A percentile compares a stretch with the other conserved stretches of the same genome.
phyloP scores from a whole-genome alignment of 2,329 filamentous ascomycete genomes.

The Blastomyces gilchristii region DNA sequence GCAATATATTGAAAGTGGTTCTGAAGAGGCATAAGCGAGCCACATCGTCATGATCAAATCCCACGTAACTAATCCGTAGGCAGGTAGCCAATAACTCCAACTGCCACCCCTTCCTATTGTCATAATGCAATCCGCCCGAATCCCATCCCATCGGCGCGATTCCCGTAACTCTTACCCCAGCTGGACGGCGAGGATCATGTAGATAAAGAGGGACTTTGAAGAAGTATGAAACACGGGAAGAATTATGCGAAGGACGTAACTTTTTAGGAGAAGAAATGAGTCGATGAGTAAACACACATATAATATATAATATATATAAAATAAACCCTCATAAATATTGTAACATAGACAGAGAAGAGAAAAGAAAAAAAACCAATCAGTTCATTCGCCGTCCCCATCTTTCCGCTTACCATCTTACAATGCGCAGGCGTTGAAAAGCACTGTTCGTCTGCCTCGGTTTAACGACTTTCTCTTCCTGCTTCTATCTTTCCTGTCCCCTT shows the following conservation, averaged over 20 bases:
- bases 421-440: neutral
- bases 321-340: neutral
- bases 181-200: neutral
- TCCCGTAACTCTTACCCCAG: neutral
- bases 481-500: neutral
- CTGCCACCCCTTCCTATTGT: no score
- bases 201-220: neutral
- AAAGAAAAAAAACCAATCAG: neutral
- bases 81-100: no score
- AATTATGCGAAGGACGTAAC: neutral
- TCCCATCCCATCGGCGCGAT: no score
- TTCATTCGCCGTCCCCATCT: neutral
- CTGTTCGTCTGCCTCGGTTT: neutral
- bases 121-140: no score
- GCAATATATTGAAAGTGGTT: no score
- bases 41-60: neutral
- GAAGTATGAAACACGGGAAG: neutral
- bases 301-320: neutral
- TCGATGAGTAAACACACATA: neutral
- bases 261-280: neutral
- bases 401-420: neutral
- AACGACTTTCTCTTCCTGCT: neutral
- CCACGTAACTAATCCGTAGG: neutral
- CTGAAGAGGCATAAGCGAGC: no score
- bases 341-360: neutral